Percentiles rank a stretch among this genome's conserved stretches.
These are phyloP conservation scores for Pythium monospermum DNA, from an alignment of 352 stramenopile species.

Conservation along the genomic window DNA sequence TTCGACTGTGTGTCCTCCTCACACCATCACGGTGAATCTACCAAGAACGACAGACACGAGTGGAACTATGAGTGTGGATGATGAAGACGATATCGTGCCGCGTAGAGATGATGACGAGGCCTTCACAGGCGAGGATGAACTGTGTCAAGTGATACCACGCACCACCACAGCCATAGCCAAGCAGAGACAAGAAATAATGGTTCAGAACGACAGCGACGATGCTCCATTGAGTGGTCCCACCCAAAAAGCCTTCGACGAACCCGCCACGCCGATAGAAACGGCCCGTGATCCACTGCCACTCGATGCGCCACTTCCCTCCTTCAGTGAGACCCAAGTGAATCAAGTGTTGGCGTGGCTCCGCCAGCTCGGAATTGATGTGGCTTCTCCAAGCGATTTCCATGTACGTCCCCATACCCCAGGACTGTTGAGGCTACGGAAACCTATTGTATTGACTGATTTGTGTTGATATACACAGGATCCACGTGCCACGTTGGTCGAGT, in stretches of 20 bases:
- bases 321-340: constrained; percentile 2
- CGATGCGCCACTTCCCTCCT: neutral
- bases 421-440: neutral
- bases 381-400: constrained; percentile 23
- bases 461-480: constrained; percentile 22
- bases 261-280: no score
- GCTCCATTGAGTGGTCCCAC: neutral
- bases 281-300: neutral
- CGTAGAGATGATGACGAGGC: no score
- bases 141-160: neutral
- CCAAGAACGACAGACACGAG: neutral
- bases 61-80: neutral
- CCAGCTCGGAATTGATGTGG: constrained; percentile 27
- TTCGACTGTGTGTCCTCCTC: no score
- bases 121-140: no score
- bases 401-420: constrained; percentile 16
- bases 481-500: constrained; percentile 30
- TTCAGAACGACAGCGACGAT: neutral
- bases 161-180: neutral
- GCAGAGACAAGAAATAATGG: neutral
- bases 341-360: constrained; percentile 40
- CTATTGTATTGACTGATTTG: no score
- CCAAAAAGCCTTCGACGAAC: neutral
- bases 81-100: neutral
- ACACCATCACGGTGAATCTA: no score